phyloP scores from a whole-genome alignment of 305 asterid genomes.

The Fraxinus xanthoxyloides region DNA sequence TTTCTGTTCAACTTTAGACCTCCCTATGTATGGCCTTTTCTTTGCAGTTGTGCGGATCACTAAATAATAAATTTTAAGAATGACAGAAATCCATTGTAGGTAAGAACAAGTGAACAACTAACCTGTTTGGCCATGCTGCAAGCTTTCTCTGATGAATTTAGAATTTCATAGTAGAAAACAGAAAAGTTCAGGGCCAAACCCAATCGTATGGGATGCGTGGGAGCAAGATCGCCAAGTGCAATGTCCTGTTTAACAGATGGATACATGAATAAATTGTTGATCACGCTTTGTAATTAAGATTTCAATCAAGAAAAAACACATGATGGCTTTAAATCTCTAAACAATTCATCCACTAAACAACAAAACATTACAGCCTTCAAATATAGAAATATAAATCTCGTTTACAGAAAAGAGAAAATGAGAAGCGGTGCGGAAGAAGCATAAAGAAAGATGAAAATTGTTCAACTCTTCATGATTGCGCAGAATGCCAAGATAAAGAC shows the following conservation, averaged over 20 bases:
- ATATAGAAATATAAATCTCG: not conserved
- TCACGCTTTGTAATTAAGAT: not conserved
- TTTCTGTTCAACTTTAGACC: not conserved
- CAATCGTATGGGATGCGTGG: slow-evolving; percentile 69
- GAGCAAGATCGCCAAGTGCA: slow-evolving; percentile 58
- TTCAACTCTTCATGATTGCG: not conserved
- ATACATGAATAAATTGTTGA: slow-evolving; percentile 2
- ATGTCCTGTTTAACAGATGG: slow-evolving; percentile 37
- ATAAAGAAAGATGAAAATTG: not conserved
- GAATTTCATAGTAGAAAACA: slow-evolving; percentile 63
- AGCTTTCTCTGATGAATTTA: slow-evolving; percentile 61
- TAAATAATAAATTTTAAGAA: not conserved
- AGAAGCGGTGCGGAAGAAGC: not conserved
- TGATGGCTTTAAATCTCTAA: not conserved
- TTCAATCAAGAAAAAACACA: not conserved
- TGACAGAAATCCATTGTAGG: not conserved
- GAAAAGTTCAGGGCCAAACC: slow-evolving; percentile 69
- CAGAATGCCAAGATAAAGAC: not conserved
- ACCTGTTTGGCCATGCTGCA: slow-evolving; percentile 74
- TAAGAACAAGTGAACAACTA: slow-evolving; percentile 11
- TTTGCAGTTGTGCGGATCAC: not conserved
- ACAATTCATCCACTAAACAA: not conserved
- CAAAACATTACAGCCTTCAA: not conserved
- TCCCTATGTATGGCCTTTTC: not conserved
- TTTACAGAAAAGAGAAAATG: not conserved